Conservation (phyloP, 768 basidiomycete genomes). For the Tulasnella sp. region DNA sequence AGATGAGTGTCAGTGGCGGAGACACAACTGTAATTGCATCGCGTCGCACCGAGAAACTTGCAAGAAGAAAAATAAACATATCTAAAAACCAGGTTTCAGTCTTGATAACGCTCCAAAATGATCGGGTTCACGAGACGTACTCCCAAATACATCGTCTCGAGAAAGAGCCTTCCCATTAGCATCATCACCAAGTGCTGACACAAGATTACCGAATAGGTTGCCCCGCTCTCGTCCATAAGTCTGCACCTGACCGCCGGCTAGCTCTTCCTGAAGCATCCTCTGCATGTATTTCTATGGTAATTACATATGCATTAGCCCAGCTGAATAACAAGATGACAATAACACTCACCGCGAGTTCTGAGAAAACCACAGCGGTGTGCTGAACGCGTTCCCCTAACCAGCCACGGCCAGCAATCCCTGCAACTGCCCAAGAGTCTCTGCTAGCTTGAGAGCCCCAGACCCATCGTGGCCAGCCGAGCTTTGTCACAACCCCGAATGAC, state of each 20-base stretch:
- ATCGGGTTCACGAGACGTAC: not conserved
- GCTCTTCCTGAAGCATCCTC: constrained; percentile 3
- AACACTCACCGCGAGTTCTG: not conserved
- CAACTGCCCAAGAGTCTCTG: not conserved
- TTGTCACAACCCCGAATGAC: not conserved
- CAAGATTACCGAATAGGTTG: constrained; percentile 4
- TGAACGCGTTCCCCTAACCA: constrained; percentile 1
- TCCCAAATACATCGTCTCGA: not conserved
- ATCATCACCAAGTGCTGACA: not conserved
- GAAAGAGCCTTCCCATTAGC: not conserved
- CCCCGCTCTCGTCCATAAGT: not conserved
- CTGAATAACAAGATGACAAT: not conserved
- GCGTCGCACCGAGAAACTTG: not conserved
- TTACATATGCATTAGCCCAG: no score
- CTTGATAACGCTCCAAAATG: not conserved
- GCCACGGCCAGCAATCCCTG: constrained; percentile 1
- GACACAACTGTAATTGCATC: no score
- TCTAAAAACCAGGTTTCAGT: not conserved
- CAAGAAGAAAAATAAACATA: constrained; percentile 6
- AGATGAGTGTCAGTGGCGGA: no score
- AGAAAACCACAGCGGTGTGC: not conserved
- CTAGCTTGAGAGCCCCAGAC: not conserved
- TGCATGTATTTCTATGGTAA: constrained; percentile 12
- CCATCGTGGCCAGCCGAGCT: not conserved
- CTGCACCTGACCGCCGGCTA: not conserved